A percentile compares a stretch with the other conserved stretches of the same genome.
Evolutionary conservation across 257 asterid species (phyloP).

Genomic region (Cinchona pubescens): DNA sequence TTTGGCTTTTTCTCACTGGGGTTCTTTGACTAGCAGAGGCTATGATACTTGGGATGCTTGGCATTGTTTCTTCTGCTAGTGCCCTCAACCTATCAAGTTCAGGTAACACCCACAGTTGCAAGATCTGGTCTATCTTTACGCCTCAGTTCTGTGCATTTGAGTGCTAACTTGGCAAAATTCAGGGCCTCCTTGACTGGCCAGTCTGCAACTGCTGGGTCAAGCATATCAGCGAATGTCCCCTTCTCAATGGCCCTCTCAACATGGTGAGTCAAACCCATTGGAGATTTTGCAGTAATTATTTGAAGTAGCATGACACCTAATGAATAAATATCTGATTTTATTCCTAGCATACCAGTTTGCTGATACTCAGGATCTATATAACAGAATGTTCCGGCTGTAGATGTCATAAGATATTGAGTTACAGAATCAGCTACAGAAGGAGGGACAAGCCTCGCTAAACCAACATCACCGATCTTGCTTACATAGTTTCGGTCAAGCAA

Average conservation of each 20-base stretch:
- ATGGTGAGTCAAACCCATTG: slow-evolving; percentile 88
- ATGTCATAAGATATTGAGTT: slow-evolving; percentile 89
- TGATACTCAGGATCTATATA: slow-evolving; percentile 93
- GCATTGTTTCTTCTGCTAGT: slow-evolving; percentile 63
- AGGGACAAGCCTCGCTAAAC: slow-evolving; percentile 90
- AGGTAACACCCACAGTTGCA: slow-evolving; percentile 51
- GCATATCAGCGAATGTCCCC: slow-evolving; percentile 68
- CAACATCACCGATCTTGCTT: slow-evolving; percentile 91
- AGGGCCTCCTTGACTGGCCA: slow-evolving; percentile 84
- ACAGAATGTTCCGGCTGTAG: slow-evolving; percentile 94
- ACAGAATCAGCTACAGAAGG: slow-evolving; percentile 84
- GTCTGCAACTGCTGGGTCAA: slow-evolving; percentile 67
- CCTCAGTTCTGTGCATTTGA: slow-evolving; percentile 72
- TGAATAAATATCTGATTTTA: slow-evolving; percentile 79
- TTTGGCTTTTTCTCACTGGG: slow-evolving; percentile 20
- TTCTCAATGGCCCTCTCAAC: slow-evolving; percentile 74
- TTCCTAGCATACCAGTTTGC: slow-evolving; percentile 89
- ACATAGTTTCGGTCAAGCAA: slow-evolving; percentile 82
- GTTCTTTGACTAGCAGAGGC: slow-evolving; percentile 19
- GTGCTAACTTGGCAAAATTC: slow-evolving; percentile 64
- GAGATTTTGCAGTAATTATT: slow-evolving; percentile 71
- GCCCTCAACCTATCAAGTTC: slow-evolving; percentile 63
- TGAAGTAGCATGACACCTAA: slow-evolving; percentile 85
- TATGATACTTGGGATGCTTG: slow-evolving; percentile 31
- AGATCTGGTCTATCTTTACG: slow-evolving; percentile 85